Base-by-base conservation (phyloP, 371 early-diverging fungal genomes). In the Mortierella sp. region DNA sequence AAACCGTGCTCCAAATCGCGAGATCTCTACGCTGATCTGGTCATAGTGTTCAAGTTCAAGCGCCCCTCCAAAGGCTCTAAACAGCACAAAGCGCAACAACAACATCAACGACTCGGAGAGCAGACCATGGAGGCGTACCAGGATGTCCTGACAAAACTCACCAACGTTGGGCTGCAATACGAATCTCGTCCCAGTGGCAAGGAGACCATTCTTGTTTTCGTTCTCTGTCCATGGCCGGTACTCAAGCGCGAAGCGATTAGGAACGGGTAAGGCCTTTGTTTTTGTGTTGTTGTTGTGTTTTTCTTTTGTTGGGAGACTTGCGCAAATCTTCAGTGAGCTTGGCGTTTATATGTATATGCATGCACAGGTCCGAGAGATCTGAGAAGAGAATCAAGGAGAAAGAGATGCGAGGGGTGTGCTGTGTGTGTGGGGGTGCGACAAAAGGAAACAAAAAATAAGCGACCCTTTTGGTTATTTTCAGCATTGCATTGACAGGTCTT, bases 201-300 rank as follows among this genome's bases (percentile, higher is more conserved):
- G 50, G 79, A 82, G 24, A 79, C 73, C 7, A 47, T 82, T 21
- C 48, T 78, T 63, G 73, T 82, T 16, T 82, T 82, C 45, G 72
- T 82, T 24, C 78, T 82, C 9, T 82, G 83, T 34, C 83, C 83
- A 8, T 82, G 83, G 83, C 31, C 44, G 44, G 75, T 79, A 3
- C 79, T 82, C 31, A 82, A 82, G 76, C 79, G 83, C 8, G 79
- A 82, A 21, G 83, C 79, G 5, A 72, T 65, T 21, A 75, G 79
- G 48, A 76, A 78, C 34, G 71, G 75, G 82, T 82, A 82, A 74
- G 54, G 1, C 7, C n/a, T 28, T 38, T 14, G 19, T 54, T 14
- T 9, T 72, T 7, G 26, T 13, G 21, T 70, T 31, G 31, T 19
- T 26, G 11, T 60, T 63, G 38, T 28, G 3, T 31, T 28, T 13